A percentile compares a stretch with the other conserved stretches of the same genome.
Evolutionary conservation across 805 yeast species (phyloP).

Genomic region (Candida ascalaphidarum): DNA sequence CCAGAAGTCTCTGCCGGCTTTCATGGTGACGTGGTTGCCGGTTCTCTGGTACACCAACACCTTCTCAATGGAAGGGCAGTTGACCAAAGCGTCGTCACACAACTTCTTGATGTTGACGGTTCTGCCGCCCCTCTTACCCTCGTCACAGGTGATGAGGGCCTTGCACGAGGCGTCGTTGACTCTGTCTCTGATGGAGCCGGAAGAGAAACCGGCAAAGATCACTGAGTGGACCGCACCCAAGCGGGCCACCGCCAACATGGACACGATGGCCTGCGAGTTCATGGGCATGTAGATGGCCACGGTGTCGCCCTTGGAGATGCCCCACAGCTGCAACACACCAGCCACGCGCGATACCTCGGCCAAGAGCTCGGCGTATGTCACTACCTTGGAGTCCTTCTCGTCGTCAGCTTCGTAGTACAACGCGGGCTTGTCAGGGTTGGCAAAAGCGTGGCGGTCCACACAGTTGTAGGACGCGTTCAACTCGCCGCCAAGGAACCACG

Average conservation of each 20-base stretch:
- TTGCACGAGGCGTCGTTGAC: slow-evolving; percentile 65
- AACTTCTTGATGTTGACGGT: slow-evolving; percentile 73
- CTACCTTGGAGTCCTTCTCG: slow-evolving; percentile 49
- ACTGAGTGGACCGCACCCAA: slow-evolving; percentile 83
- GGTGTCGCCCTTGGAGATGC: slow-evolving; percentile 74
- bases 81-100: slow-evolving; percentile 68
- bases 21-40: slow-evolving; percentile 47
- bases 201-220: slow-evolving; percentile 77
- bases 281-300: slow-evolving; percentile 83
- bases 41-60: slow-evolving; percentile 73
- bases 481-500: slow-evolving; percentile 78
- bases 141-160: slow-evolving; percentile 73
- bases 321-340: slow-evolving; percentile 56
- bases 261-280: slow-evolving; percentile 72
- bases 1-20: slow-evolving; percentile 58
- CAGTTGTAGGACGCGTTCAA: slow-evolving; percentile 74
- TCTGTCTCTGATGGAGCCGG: slow-evolving; percentile 64
- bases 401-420: slow-evolving; percentile 79
- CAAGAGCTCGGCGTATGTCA: slow-evolving; percentile 66
- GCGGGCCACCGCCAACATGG: slow-evolving; percentile 70
- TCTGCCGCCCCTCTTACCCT: slow-evolving; percentile 77
- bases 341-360: slow-evolving; percentile 65
- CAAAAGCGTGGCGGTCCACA: slow-evolving; percentile 74
- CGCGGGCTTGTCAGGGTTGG: slow-evolving; percentile 65
- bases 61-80: slow-evolving; percentile 58